Evolutionary conservation across 179 eudicot species (phyloP), one percentile per base, ranked within the genome.

Genomic region (Silene noctiflora): DNA sequence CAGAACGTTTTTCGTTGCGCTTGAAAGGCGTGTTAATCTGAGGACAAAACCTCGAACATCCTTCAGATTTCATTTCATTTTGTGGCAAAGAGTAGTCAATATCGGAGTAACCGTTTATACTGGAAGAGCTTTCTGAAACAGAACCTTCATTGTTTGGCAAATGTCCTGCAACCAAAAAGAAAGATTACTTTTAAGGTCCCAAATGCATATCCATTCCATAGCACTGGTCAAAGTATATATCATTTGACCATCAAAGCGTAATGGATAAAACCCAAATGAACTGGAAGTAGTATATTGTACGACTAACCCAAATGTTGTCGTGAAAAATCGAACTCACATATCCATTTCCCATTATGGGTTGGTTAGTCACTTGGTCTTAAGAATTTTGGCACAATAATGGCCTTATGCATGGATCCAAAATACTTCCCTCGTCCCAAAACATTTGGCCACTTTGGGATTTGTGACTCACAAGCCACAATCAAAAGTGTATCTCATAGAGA

Each of bases 71-170:
- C 13, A 77, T 22, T 29, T 69, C 75, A 48, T 83, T 83, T 21
- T 86, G 81, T 14, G 17, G 81, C 6, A 74, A 75, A 74, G 75
- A 77, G 69, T 82, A 86, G 53, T 74, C 83, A 6, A 80, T 61
- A 76, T 86, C 81, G 14, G 92, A 91, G 82, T 82, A 85, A 78
- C 77, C 79, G 73, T 67, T 79, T 5, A 84, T 87, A 71, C 80
- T 77, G 29, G 67, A 83, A 16, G 98, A 89, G 86, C 86, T 83
- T 67, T 88, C 91, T n/a, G 97, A 92, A 75, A 80, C 82, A 31
- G 83, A 84, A 82, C 89, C 97, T 21, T 88, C 94, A 31, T 11
- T 77, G 51, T 56, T 9, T 13, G 55, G 65, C 27, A 76, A 56
- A 75, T 84, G 81, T 66, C 86, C 94, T 89, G 88, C 85, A 75